These are phyloP conservation scores for Pseudisothecium myosuroides DNA, from an alignment of 225 moss, liverwort and hornwort genomes.

Conservation along the genomic window DNA sequence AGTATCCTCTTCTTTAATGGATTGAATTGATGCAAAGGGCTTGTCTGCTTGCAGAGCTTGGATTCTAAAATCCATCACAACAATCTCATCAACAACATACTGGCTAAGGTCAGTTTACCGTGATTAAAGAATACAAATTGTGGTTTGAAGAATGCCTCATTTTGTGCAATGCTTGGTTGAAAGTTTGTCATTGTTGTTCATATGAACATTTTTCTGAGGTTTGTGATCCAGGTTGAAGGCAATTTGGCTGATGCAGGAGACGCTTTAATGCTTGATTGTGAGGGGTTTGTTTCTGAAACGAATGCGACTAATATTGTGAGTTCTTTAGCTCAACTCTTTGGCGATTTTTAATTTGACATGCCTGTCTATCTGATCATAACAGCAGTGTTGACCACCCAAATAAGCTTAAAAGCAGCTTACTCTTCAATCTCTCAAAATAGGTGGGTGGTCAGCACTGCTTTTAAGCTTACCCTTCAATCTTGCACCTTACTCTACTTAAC, in stretches of 20 bases:
- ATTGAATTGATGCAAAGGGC: background rate
- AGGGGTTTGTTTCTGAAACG: slow-evolving; percentile 86
- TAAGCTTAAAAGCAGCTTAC: no score
- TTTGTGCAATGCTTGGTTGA: background rate
- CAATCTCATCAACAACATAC: slow-evolving; percentile 91
- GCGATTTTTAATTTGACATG: background rate
- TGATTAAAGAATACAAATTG: background rate
- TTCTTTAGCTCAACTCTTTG: background rate
- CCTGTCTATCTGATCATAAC: background rate
- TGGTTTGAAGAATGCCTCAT: background rate
- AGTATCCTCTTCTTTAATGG: background rate
- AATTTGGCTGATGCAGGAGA: slow-evolving; percentile 75
- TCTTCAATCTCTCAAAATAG: no score
- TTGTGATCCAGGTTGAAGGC: slow-evolving; percentile 74
- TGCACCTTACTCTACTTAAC: no score
- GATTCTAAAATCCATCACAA: slow-evolving; percentile 97
- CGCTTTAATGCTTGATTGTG: slow-evolving; percentile 87
- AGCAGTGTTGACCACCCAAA: no score
- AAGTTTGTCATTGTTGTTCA: background rate
- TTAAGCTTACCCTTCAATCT: no score
- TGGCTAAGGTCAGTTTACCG: slow-evolving; percentile 57
- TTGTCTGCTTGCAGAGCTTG: slow-evolving; percentile 52
- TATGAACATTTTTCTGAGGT: background rate
- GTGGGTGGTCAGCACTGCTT: no score
- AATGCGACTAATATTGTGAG: slow-evolving; percentile 88